phyloP scores from a whole-genome alignment of 306 rosid genomes.

The Senna siamea region DNA sequence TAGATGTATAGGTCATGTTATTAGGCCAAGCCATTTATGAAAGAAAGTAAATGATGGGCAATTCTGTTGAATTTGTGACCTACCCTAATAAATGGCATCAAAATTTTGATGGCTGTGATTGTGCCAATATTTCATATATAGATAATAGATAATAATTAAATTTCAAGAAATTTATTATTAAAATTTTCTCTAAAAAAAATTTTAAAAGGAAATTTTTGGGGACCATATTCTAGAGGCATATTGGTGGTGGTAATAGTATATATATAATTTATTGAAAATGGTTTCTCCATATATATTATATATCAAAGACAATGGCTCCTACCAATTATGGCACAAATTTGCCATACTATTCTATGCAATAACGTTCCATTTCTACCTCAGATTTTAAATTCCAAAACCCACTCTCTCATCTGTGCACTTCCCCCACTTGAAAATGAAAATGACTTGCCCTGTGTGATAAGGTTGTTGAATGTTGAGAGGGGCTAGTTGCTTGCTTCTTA shows the following conservation, averaged over 20 bases:
- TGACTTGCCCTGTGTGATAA: too few relatives aligned
- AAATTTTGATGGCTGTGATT: slow-evolving; percentile 50
- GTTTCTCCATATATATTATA: slow-evolving; percentile 26
- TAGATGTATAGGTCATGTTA: slow-evolving; percentile 53
- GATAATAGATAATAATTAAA: not conserved
- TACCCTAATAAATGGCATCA: slow-evolving; percentile 75
- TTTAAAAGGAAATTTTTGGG: slow-evolving; percentile 1
- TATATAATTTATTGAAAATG: slow-evolving; percentile 17
- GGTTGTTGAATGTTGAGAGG: slow-evolving; percentile 28
- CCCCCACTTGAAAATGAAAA: slow-evolving; percentile 33
- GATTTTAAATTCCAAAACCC: slow-evolving; percentile 42
- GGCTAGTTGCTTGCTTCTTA: too few relatives aligned
- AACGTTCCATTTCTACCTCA: slow-evolving; percentile 46
- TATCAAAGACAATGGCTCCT: slow-evolving; percentile 28
- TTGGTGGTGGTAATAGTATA: not conserved
- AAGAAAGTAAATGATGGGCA: slow-evolving; percentile 63
- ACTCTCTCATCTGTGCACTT: slow-evolving; percentile 34
- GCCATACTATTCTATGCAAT: slow-evolving; percentile 10
- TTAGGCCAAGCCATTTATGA: slow-evolving; percentile 78
- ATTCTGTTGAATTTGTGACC: slow-evolving; percentile 74
- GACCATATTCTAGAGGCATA: slow-evolving; percentile 33
- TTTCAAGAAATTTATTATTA: not conserved
- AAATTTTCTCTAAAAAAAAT: not conserved
- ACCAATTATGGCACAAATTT: slow-evolving; percentile 31
- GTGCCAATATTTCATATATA: not conserved